A percentile compares a stretch with the other conserved stretches of the same genome.
phyloP scores from a whole-genome alignment of 352 stramenopile genomes.

The Phytophthora aleatoria region DNA sequence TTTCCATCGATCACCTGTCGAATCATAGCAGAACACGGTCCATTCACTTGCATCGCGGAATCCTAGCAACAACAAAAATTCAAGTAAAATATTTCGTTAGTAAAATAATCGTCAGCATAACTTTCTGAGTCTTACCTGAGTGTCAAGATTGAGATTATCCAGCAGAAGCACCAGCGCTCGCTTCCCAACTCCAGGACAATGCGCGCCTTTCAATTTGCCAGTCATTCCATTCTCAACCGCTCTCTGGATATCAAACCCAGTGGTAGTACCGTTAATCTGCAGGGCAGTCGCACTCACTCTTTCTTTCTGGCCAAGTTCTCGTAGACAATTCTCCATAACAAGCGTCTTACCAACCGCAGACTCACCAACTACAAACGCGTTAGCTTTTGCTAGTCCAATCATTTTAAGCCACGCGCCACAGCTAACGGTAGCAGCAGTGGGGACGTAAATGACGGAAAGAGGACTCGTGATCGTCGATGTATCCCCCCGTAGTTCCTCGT shows the following conservation, averaged over 20 bases:
- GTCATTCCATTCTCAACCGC: constrained; percentile 46
- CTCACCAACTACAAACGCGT: constrained; percentile 57
- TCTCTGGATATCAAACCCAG: constrained; percentile 40
- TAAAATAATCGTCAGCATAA: too few relatives aligned
- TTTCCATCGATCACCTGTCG: constrained; percentile 63
- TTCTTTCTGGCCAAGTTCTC: constrained; percentile 38
- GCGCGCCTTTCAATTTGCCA: constrained; percentile 59
- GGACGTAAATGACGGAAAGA: constrained; percentile 51
- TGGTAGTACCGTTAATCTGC: constrained; percentile 36
- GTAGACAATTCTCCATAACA: constrained; percentile 44
- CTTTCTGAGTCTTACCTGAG: constrained; percentile 30
- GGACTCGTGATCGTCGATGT: constrained; percentile 31
- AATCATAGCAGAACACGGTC: constrained; percentile 57
- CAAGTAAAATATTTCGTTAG: not conserved
- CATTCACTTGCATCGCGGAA: constrained; percentile 1
- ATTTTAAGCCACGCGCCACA: constrained; percentile 42
- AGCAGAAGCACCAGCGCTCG: constrained; percentile 46
- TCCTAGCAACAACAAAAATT: constrained; percentile 13
- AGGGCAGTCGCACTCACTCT: constrained; percentile 39
- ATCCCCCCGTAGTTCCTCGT: constrained; percentile 26
- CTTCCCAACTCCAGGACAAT: constrained; percentile 58
- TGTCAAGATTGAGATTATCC: constrained; percentile 69
- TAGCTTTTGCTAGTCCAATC: constrained; percentile 43
- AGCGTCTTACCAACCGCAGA: constrained; percentile 58
- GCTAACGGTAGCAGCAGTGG: constrained; percentile 43